Conservation (phyloP, 75 land plant species). For the Sequoia sempervirens region DNA sequence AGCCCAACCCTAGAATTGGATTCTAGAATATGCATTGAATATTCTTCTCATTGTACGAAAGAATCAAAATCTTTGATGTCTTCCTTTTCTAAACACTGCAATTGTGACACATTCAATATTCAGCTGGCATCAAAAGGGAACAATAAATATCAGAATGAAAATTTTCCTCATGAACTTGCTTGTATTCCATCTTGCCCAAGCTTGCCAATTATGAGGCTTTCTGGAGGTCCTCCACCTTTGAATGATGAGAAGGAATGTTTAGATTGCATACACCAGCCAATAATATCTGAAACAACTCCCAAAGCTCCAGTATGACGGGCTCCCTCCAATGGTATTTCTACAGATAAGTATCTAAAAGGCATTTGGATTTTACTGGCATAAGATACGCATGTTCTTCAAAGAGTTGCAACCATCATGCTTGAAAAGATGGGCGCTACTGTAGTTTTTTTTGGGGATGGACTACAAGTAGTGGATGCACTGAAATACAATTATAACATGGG, state of each 20-base stretch:
- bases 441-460: constrained; percentile 63
- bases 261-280: background rate
- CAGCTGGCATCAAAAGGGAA: background rate
- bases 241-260: background rate
- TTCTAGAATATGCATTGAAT: background rate
- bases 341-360: constrained; percentile 39
- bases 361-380: constrained; percentile 68
- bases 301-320: background rate
- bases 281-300: background rate
- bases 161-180: background rate
- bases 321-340: constrained; percentile 7
- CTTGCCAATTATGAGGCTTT: background rate
- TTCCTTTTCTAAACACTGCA: background rate
- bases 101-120: background rate
- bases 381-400: constrained; percentile 73
- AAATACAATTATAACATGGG: constrained; percentile 1
- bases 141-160: background rate
- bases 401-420: constrained; percentile 76
- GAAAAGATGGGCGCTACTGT: constrained; percentile 77
- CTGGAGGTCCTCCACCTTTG: background rate
- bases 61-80: background rate
- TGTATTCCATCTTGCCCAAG: background rate
- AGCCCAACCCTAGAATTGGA: background rate
- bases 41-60: background rate
- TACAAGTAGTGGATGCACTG: constrained; percentile 65